phyloP scores from a whole-genome alignment of 2,329 filamentous ascomycete genomes.

The Nemania diffusa region DNA sequence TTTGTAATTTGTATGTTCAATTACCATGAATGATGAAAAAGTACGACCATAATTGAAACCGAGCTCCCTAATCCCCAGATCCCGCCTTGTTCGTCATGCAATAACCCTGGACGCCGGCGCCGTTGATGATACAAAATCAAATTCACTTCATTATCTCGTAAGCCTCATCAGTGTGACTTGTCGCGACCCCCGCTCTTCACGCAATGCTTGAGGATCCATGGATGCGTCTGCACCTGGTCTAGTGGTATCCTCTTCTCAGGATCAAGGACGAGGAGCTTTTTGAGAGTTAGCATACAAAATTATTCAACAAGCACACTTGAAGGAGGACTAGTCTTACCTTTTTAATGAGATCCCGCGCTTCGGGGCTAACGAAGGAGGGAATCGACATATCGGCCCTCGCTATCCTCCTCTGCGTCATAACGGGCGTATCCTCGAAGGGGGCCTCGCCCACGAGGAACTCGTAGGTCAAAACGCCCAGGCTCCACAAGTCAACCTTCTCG shows the following conservation, averaged over 20 bases:
- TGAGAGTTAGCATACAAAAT: conserved; percentile 20
- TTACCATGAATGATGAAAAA: conserved; percentile 33
- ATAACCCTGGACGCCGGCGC: conserved; percentile 35
- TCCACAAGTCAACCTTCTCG: conserved; percentile 97
- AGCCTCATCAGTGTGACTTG: conserved; percentile 48
- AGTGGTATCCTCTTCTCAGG: conserved; percentile 93
- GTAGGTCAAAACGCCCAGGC: conserved; percentile 91
- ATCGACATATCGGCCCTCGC: conserved; percentile 90
- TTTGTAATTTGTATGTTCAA: conserved; percentile 28
- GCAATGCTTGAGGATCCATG: conserved; percentile 98
- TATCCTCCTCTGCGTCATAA: conserved; percentile 94
- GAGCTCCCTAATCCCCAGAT: conserved; percentile 44
- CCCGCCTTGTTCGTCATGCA: conserved; percentile 26
- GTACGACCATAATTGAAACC: conserved; percentile 33
- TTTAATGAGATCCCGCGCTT: conserved; percentile 93
- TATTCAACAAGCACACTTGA: not conserved
- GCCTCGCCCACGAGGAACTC: conserved; percentile 97
- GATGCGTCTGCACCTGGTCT: conserved; percentile 87
- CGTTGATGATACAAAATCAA: conserved; percentile 39
- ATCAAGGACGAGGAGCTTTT: conserved; percentile 85
- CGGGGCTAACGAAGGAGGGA: conserved; percentile 87
- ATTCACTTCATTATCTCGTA: conserved; percentile 37
- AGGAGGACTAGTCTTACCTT: conserved; percentile 67
- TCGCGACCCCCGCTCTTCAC: conserved; percentile 70
- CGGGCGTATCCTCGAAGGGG: conserved; percentile 93